These are phyloP conservation scores for Simplicillium sp. DNA, from an alignment of 2,329 filamentous ascomycete species.

Conservation along the genomic window DNA sequence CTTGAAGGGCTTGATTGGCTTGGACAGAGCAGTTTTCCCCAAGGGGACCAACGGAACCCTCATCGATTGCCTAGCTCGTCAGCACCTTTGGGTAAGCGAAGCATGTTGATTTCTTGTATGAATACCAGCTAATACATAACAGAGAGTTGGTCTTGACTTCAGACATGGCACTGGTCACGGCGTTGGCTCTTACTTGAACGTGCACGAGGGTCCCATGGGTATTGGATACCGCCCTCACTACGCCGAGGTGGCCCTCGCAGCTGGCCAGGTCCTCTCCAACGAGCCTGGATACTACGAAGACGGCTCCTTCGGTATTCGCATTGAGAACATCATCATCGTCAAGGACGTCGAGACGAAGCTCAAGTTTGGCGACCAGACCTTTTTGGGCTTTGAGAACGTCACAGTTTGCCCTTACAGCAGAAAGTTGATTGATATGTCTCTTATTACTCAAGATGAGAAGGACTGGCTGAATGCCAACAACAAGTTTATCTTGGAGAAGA, in stretches of 20 bases:
- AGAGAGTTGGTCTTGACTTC: conserved; percentile 73
- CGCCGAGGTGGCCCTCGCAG: conserved; percentile 76
- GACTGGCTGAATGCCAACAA: conserved; percentile 85
- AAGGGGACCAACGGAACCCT: conserved; percentile 94
- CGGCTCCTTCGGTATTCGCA: conserved; percentile 86
- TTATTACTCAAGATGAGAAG: conserved; percentile 68
- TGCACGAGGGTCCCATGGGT: conserved; percentile 94
- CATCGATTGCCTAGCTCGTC: conserved; percentile 77
- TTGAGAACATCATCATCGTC: conserved; percentile 92
- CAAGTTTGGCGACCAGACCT: conserved; percentile 88
- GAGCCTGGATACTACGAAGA: conserved; percentile 98
- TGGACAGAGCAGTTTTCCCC: conserved; percentile 78
- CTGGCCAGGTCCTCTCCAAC: conserved; percentile 94
- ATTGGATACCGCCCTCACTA: conserved; percentile 90
- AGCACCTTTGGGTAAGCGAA: conserved; percentile 72
- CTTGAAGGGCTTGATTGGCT: conserved; percentile 74
- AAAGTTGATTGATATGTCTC: conserved; percentile 67
- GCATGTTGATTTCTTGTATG: conserved; percentile 4
- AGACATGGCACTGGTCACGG: conserved; percentile 94
- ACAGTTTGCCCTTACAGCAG: conserved; percentile 94
- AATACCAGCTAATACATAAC: conserved; percentile 10
- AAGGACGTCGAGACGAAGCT: conserved; percentile 79
- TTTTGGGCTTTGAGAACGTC: conserved; percentile 90
- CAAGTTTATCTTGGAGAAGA: conserved; percentile 72
- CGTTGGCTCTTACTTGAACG: conserved; percentile 89